These are phyloP conservation scores for Rusavskia elegans DNA, from an alignment of 495 filamentous ascomycete genomes.

Conservation along the genomic window DNA sequence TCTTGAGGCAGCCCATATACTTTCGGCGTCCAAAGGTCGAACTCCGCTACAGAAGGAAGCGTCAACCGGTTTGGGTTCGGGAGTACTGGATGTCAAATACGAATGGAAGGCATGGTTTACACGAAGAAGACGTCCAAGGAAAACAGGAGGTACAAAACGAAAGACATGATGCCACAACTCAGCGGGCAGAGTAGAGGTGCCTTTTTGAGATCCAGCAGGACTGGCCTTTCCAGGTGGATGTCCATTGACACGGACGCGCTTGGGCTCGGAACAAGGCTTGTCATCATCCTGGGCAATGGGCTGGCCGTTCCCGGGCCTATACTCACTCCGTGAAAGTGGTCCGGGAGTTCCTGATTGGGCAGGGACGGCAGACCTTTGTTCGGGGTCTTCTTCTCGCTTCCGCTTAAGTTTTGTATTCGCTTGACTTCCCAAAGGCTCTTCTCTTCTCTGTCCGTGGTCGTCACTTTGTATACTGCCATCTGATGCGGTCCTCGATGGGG, in stretches of 20 bases:
- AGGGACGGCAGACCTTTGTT: neutral
- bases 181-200: conserved; percentile 13
- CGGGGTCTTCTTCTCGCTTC: conserved; percentile 4
- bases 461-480: neutral
- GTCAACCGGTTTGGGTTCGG: neutral
- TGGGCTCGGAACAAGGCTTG: neutral
- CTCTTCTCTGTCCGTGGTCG: neutral
- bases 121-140: conserved; percentile 16
- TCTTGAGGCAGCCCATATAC: conserved; percentile 30
- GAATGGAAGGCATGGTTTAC: conserved; percentile 19
- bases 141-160: conserved; percentile 18
- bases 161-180: conserved; percentile 23
- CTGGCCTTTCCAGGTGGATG: neutral
- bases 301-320: neutral
- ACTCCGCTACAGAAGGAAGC: conserved; percentile 9
- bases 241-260: conserved; percentile 3
- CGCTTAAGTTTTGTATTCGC: neutral
- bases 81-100: conserved; percentile 19
- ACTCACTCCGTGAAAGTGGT: neutral
- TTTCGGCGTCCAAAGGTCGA: conserved; percentile 21
- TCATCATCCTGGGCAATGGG: neutral
- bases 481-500: neutral
- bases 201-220: neutral
- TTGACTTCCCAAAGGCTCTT: neutral
- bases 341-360: neutral